Evolutionary conservation across 2,329 filamentous ascomycete species (phyloP), one percentile per base, ranked within the genome.

Genomic region (Sporothrix inflata): DNA sequence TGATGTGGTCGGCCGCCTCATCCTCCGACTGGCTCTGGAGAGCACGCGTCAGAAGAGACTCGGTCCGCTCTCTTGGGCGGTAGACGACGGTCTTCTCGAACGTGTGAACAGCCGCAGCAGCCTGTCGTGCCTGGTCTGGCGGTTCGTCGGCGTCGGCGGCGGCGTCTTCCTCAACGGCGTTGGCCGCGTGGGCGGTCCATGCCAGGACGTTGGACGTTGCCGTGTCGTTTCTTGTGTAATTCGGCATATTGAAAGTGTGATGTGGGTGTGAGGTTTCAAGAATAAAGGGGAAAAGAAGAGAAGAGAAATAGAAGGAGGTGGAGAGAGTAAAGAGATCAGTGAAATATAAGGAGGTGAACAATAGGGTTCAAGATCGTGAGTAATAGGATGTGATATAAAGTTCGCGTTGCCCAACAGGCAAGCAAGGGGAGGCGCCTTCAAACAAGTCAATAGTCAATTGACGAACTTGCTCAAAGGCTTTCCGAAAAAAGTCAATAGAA

Each of bases 11-110:
- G 75, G 83, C 73, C 6, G 78, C 74, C 42, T 87, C 86, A 76
- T 90, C 84, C 80, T 91, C 89, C 0, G 90, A 88, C 67, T 87
- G 86, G 77, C 86, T 88, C 81, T 91, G 89, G 71, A 98, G 88
- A 47, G 94, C 95, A 79, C 90, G 91, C 30, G 96, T 98, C 77
- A 99, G 85, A 51, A 99, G 88, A 16, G 96, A 98, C 78, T 94
- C 89, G 76, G 92, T 89, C 69, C 87, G 88, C 71, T 88, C 85
- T 42, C 80, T 83, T 45, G 86, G 81, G 51, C 83, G 82, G 77
- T 84, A 83, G 71, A 86, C 82, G 66, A 79, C 79, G 69, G 82
- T 85, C 80, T 83, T 84, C 78, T 81, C 81, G 79, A 84, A 89
- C 80, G 83, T 76, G 76, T 79, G 76, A 76, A 78, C 30, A 71